phyloP scores from a whole-genome alignment of 768 basidiomycete genomes.

The Tylopilus rubrobrunneus region DNA sequence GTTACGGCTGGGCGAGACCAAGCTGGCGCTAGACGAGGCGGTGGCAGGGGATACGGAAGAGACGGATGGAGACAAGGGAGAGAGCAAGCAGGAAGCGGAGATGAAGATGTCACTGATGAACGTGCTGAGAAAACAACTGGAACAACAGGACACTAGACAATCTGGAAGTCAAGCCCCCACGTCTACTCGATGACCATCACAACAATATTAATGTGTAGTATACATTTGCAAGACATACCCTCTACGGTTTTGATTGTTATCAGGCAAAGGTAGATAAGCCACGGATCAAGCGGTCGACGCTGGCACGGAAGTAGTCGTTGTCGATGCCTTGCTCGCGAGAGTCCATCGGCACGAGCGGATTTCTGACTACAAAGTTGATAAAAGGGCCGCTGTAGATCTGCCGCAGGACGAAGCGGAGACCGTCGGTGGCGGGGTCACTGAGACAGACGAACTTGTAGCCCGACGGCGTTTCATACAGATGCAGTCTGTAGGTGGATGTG shows the following conservation, averaged over 20 bases:
- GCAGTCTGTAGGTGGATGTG: slow-evolving; percentile 90
- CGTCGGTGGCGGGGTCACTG: slow-evolving; percentile 81
- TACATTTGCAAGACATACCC: slow-evolving; percentile 23
- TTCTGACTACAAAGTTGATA: slow-evolving; percentile 89
- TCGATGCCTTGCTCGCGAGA: slow-evolving; percentile 83
- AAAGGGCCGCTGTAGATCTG: slow-evolving; percentile 94
- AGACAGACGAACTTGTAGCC: slow-evolving; percentile 96
- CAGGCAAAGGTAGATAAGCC: slow-evolving; percentile 47
- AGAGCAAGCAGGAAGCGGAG: slow-evolving; percentile 66
- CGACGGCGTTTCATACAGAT: slow-evolving; percentile 86
- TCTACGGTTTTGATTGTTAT: slow-evolving; percentile 4
- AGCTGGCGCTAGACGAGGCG: slow-evolving; percentile 88
- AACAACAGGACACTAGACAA: slow-evolving; percentile 41
- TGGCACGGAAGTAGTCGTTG: slow-evolving; percentile 85
- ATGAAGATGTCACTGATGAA: slow-evolving; percentile 87
- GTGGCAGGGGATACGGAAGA: slow-evolving; percentile 75
- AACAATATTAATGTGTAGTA: slow-evolving; percentile 11
- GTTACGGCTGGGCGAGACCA: slow-evolving; percentile 82
- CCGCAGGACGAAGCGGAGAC: slow-evolving; percentile 75
- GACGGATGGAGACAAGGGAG: slow-evolving; percentile 53
- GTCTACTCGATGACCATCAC: slow-evolving; percentile 8
- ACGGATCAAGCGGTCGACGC: slow-evolving; percentile 71
- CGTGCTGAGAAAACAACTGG: slow-evolving; percentile 78
- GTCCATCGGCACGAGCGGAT: slow-evolving; percentile 84
- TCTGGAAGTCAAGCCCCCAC: slow-evolving; percentile 1